Evolutionary conservation across 2,329 filamentous ascomycete genomes (phyloP).

Genomic region (Gliomastix tumulicola): DNA sequence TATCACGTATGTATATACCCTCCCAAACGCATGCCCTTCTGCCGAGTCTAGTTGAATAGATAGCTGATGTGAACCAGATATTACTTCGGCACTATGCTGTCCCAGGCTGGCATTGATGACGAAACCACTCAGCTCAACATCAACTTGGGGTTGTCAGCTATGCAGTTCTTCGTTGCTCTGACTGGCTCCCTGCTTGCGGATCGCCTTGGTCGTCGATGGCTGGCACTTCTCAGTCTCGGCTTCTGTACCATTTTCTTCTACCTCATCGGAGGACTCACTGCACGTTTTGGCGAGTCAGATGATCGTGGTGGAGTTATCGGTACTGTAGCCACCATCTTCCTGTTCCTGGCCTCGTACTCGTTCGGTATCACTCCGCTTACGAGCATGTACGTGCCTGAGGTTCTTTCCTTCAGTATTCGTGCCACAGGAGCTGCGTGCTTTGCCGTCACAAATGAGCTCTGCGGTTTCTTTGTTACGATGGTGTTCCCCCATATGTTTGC

Average conservation of each 20-base stretch:
- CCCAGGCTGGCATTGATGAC: slow-evolving; percentile 2
- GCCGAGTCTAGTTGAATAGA: not conserved
- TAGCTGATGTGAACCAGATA: not conserved
- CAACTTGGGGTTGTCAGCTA: slow-evolving; percentile 9
- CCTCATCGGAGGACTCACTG: slow-evolving; percentile 4
- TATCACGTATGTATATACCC: slow-evolving; percentile 3
- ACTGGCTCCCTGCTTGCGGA: slow-evolving; percentile 3
- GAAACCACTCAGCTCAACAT: slow-evolving; percentile 11
- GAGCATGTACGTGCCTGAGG: slow-evolving; percentile 9
- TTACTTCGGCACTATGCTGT: slow-evolving; percentile 7
- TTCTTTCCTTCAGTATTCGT: slow-evolving; percentile 9
- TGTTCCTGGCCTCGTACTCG: slow-evolving; percentile 10
- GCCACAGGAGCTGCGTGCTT: slow-evolving; percentile 6
- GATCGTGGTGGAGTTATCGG: slow-evolving; percentile 4
- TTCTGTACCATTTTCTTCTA: slow-evolving; percentile 4
- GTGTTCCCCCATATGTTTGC: slow-evolving; percentile 9
- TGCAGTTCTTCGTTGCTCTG: slow-evolving; percentile 9
- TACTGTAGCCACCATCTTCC: slow-evolving; percentile 9
- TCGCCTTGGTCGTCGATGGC: slow-evolving; percentile 5
- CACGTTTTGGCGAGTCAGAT: not conserved
- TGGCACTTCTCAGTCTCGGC: slow-evolving; percentile 1
- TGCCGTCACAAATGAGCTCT: not conserved
- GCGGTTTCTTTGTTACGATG: slow-evolving; percentile 7
- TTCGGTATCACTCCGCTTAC: slow-evolving; percentile 9
- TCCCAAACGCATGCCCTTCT: no score